phyloP scores from a whole-genome alignment of 306 rosid genomes.

The Betula pendula region DNA sequence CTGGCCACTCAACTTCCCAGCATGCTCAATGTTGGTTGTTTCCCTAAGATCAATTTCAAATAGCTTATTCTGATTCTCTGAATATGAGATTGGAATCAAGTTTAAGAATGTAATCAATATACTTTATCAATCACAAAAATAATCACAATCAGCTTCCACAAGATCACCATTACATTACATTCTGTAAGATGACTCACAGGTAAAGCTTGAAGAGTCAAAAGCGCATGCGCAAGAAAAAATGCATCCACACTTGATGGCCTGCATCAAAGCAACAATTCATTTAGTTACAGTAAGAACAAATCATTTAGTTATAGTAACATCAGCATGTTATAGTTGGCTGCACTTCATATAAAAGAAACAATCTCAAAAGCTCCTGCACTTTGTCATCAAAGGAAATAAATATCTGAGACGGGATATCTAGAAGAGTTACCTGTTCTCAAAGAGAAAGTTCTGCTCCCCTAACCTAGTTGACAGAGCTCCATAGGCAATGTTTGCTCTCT shows the following conservation, averaged over 20 bases:
- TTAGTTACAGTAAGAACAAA: conserved; percentile 26
- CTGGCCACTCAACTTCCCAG: not conserved
- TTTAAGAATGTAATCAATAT: conserved; percentile 6
- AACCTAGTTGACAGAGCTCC: conserved; percentile 68
- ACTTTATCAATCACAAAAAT: conserved; percentile 2
- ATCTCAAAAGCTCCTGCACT: conserved; percentile 10
- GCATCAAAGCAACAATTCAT: conserved; percentile 32
- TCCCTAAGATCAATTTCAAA: not conserved
- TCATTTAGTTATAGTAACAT: conserved; percentile 16
- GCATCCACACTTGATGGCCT: conserved; percentile 98
- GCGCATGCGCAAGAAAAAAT: conserved; percentile 75
- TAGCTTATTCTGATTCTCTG: not conserved
- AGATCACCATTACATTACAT: conserved; percentile 2
- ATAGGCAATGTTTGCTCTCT: conserved; percentile 66
- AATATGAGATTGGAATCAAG: not conserved
- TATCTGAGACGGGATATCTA: conserved; percentile 9
- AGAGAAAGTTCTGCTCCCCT: conserved; percentile 68
- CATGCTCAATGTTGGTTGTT: not conserved
- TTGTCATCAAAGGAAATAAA: conserved; percentile 2
- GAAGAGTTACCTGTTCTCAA: conserved; percentile 67
- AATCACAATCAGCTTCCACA: conserved; percentile 8
- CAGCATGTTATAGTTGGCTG: conserved; percentile 8
- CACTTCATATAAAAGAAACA: conserved; percentile 16
- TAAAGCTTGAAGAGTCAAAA: conserved; percentile 70
- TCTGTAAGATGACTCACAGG: conserved; percentile 66